Base-by-base conservation (phyloP, 75 land plant species). In the Sequoia sempervirens region DNA sequence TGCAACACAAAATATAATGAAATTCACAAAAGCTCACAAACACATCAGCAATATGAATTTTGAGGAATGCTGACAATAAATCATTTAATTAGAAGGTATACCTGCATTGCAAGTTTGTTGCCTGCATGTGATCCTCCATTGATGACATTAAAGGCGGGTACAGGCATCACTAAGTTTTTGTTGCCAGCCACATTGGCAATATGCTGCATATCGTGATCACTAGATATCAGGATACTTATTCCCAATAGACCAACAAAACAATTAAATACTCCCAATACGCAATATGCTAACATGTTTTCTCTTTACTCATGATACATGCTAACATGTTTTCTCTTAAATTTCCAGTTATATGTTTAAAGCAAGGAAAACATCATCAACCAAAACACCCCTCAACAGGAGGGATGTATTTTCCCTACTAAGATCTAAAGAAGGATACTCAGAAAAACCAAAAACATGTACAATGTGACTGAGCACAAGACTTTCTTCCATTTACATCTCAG, bases 71-170 rank as follows among this genome's bases (percentile, higher is more conserved):
- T n/a, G 36, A 85, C n/a, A 30, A 46, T 40, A 82, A 78, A 28
- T 41, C 36, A 30, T 7, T 79, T 45, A 32, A 26, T 43, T 72
- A 38, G 58, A 18, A 86, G 26, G 40, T 50, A 45, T 74, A 86
- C 97, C 94, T 96, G 99, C 95, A 98, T 98, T 82, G 99, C 99
- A 72, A 98, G 96, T 85, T 96, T 98, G 90, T 98, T 98, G 78
- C 99, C 98, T 52, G 99, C 99, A 87, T 98, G 99, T 52, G 98
- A 96, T 13, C 99, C 99, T 52, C 99, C 99, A 86, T 98, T 98
- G 88, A 98, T 98, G 70, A 98, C 99, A 90, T 98, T 98, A 86
- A 98, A 96, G 20, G 99, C 96, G 84, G 99, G 99, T n/a, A 98
- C 99, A 38, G 99, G 99, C 84, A 98, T 85, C 26, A 98, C 95